A percentile compares a stretch with the other conserved stretches of the same genome.
These are phyloP conservation scores for Hypomontagnella monticulosa DNA, from an alignment of 495 filamentous ascomycete species.

Conservation along the genomic window DNA sequence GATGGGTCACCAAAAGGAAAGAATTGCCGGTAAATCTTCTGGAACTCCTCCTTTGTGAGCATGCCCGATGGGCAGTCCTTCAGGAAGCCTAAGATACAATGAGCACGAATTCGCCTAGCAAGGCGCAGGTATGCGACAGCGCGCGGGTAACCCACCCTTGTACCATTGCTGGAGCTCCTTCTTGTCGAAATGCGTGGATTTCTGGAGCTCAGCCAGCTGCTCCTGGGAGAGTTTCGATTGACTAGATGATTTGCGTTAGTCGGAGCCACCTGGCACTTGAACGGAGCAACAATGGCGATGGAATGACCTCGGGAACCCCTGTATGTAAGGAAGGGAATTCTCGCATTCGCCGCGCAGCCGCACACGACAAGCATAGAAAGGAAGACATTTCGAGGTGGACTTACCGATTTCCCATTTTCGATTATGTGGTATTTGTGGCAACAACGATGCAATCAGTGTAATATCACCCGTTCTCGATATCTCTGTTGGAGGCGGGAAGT, in stretches of 20 bases:
- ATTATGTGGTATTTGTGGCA: constrained; percentile 15
- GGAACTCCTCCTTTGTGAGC: constrained; percentile 97
- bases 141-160: constrained; percentile 72
- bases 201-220: constrained; percentile 93
- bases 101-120: constrained; percentile 11
- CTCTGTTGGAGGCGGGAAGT: constrained; percentile 4
- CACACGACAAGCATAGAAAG: constrained; percentile 19
- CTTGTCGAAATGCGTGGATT: constrained; percentile 98
- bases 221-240: constrained; percentile 95
- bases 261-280: neutral
- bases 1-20: constrained; percentile 98
- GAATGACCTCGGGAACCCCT: constrained; percentile 5
- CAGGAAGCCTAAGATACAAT: constrained; percentile 76
- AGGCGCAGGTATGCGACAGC: constrained; percentile 1
- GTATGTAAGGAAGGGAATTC: constrained; percentile 22
- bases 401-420: constrained; percentile 60
- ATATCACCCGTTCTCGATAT: neutral
- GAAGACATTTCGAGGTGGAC: constrained; percentile 35
- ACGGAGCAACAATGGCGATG: constrained; percentile 5
- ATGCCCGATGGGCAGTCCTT: constrained; percentile 98
- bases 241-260: constrained; percentile 54
- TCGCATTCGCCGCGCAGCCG: constrained; percentile 19
- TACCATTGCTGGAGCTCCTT: constrained; percentile 99
- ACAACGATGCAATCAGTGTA: neutral
- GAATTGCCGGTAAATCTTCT: constrained; percentile 99